Evolutionary conservation across 495 filamentous ascomycete genomes (phyloP), one percentile per base, ranked within the genome.

Genomic region (Neurospora intermedia): DNA sequence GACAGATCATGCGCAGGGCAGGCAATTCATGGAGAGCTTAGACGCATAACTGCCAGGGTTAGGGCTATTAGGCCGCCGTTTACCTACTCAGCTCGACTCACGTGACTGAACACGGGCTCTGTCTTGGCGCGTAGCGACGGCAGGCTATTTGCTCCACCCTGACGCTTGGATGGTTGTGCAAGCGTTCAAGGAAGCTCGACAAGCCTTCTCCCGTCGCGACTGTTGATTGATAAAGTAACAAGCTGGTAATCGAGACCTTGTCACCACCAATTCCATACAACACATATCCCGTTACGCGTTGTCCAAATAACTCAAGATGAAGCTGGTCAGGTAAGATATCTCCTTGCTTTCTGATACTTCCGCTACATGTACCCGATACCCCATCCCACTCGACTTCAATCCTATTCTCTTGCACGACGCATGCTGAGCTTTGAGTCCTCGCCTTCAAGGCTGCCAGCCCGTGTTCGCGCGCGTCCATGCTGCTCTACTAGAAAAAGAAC

Each of bases 281-380:
- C 54, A 66, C 27, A 66, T 66, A 31, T 35, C 13, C 54, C 35
- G 54, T 38, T 31, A 66, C 54, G 54, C 54, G 72, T 70, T n/a
- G 46, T 27, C 6, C 40, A 20, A 78, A 77, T 70, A 75, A 70
- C 80, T 70, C 86, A 93, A 79, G 76, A 98, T 98, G 95, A 98
- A 98, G 92, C 92, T 98, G 84, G 95, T 98, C 82, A 92, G 94
- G 95, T 97, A 91, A 86, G 90, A 84, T 74, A 43, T 59, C 72
- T 73, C 35, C 41, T 23, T 11, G 35, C 39, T 70, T 71, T 1
- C 45, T n/a, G 11, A 35, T 35, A 73, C 48, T 59, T 59, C 45
- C 43, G 69, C 62, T 76, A 73, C 72, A 54, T 15, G 70, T 35
- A 43, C 73, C 71, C 70, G 71, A 73, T 74, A 31, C 54, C 54